A percentile compares a stretch with the other conserved stretches of the same genome.
phyloP scores from a whole-genome alignment of 148 eudicot species.

The Pharnaceum exiguum region DNA sequence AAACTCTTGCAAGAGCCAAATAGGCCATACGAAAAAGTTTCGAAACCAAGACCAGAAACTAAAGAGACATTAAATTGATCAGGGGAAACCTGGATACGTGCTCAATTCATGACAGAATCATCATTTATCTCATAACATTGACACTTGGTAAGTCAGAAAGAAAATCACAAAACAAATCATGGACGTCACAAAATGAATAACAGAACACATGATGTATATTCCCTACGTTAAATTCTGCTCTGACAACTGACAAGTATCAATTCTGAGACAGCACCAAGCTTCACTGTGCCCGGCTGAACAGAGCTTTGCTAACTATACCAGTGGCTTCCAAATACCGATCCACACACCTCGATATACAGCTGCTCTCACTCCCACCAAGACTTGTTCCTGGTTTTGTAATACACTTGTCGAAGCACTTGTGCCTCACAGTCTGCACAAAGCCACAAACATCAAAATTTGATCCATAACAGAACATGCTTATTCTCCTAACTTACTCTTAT shows the following conservation, averaged over 20 bases:
- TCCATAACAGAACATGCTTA: too few relatives aligned
- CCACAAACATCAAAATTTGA: not conserved
- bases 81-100: too few relatives aligned
- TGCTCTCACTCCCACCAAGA: constrained; percentile 70
- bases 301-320: constrained; percentile 64
- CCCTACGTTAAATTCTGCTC: not conserved
- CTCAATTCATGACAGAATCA: not conserved
- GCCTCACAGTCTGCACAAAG: constrained; percentile 57
- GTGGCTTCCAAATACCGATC: constrained; percentile 93
- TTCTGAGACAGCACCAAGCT: not conserved
- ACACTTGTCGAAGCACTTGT: constrained; percentile 89
- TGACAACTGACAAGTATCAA: not conserved
- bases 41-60: too few relatives aligned
- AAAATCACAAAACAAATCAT: not conserved
- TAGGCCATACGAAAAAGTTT: too few relatives aligned
- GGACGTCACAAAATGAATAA: constrained; percentile 1
- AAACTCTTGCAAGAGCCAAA: too few relatives aligned
- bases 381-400: constrained; percentile 80
- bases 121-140: not conserved
- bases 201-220: not conserved
- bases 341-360: constrained; percentile 84
- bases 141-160: not conserved
- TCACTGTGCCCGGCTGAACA: constrained; percentile 29
- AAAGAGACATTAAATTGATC: too few relatives aligned
- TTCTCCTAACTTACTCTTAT: too few relatives aligned